Evolutionary conservation across 192 early-diverging fungal genomes (phyloP).

Genomic region (Mortierella antarctica): DNA sequence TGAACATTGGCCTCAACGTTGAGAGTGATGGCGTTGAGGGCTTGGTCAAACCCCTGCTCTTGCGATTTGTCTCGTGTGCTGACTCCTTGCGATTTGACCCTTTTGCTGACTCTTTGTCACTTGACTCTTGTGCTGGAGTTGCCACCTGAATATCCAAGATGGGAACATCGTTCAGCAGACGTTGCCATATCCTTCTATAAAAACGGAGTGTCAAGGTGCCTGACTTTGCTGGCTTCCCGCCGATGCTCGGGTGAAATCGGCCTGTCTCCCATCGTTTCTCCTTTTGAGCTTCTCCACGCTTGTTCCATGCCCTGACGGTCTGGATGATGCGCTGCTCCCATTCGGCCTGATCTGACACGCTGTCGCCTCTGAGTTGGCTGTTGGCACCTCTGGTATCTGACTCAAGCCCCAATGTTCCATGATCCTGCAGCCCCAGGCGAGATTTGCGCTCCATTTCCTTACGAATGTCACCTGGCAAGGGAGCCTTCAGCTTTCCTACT

Average conservation of each 20-base stretch:
- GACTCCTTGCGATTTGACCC: neutral
- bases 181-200: slow-evolving; percentile 49
- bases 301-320: slow-evolving; percentile 34
- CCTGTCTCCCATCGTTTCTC: slow-evolving; percentile 11
- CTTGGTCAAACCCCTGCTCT: neutral
- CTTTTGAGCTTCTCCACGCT: slow-evolving; percentile 12
- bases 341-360: neutral
- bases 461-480: slow-evolving; percentile 17
- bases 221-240: slow-evolving; percentile 32
- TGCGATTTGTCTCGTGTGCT: neutral
- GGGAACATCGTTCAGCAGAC: slow-evolving; percentile 21
- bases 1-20: neutral
- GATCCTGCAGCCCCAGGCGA: slow-evolving; percentile 13
- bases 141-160: slow-evolving; percentile 19
- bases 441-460: slow-evolving; percentile 43
- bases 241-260: slow-evolving; percentile 32
- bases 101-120: neutral
- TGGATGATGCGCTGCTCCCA: slow-evolving; percentile 20
- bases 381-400: neutral
- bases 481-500: slow-evolving; percentile 19
- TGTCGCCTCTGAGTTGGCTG: neutral
- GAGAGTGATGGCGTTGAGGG: neutral
- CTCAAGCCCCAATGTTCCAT: no score
- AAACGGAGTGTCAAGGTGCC: slow-evolving; percentile 23
- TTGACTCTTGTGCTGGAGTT: neutral